Conservation (phyloP, 2,329 filamentous ascomycete genomes). For the Aschersonia sp. region DNA sequence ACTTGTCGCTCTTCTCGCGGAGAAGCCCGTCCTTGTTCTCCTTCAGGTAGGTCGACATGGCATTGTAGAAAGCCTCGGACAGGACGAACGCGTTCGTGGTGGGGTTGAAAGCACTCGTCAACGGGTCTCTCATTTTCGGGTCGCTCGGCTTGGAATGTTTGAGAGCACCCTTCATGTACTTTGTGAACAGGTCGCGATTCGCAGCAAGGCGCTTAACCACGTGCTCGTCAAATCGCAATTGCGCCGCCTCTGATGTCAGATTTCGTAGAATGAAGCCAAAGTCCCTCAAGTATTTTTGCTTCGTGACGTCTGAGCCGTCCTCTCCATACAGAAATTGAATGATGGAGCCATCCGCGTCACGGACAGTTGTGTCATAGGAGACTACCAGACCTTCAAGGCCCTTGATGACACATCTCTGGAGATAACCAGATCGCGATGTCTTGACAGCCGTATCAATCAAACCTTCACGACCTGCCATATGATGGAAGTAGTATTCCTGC, state of each 20-base stretch:
- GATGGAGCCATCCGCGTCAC: constrained; percentile 84
- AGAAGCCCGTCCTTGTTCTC: constrained; percentile 53
- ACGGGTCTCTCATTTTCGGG: constrained; percentile 55
- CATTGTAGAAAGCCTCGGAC: constrained; percentile 70
- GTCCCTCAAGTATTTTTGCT: constrained; percentile 80
- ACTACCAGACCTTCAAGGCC: constrained; percentile 92
- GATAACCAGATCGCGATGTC: constrained; percentile 89
- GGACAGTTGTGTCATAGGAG: constrained; percentile 85
- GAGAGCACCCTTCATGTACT: constrained; percentile 68
- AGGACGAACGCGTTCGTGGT: constrained; percentile 70
- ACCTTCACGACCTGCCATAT: constrained; percentile 97
- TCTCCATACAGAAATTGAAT: constrained; percentile 96
- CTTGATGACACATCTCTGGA: constrained; percentile 95
- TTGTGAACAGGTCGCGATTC: constrained; percentile 47
- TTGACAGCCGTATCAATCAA: constrained; percentile 98
- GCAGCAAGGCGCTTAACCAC: constrained; percentile 29
- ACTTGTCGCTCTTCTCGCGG: constrained; percentile 25
- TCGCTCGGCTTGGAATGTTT: constrained; percentile 51
- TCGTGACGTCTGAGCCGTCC: constrained; percentile 86
- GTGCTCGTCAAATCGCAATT: constrained; percentile 51
- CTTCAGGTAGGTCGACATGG: constrained; percentile 64
- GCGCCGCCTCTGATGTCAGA: constrained; percentile 62
- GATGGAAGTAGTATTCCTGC: constrained; percentile 98
- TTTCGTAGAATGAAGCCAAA: constrained; percentile 88
- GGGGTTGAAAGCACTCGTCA: constrained; percentile 58